These are phyloP conservation scores for Phlyctochytrium arcticum DNA, from an alignment of 192 early-diverging fungal species.

Conservation along the genomic window DNA sequence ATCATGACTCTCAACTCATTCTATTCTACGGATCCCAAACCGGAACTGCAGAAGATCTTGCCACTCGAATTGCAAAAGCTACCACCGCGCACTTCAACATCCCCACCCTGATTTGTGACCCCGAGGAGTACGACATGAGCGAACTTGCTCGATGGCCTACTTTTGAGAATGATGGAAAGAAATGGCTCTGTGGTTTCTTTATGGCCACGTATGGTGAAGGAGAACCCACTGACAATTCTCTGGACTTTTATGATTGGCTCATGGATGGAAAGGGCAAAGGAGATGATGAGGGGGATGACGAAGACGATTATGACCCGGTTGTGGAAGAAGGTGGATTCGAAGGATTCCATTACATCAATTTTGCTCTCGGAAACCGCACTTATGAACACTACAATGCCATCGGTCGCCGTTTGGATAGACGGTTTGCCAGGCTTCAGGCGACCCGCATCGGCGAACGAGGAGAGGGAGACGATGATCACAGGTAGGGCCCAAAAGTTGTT, in stretches of 20 bases:
- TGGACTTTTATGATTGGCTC: constrained; percentile 88
- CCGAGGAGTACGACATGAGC: constrained; percentile 90
- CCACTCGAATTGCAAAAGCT: constrained; percentile 84
- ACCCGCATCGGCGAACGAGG: constrained; percentile 71
- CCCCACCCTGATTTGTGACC: constrained; percentile 73
- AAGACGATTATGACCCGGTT: constrained; percentile 54
- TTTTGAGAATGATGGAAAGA: constrained; percentile 33
- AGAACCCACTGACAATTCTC: constrained; percentile 96
- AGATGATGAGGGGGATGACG: constrained; percentile 56
- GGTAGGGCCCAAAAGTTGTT: constrained; percentile 17
- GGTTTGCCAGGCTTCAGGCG: constrained; percentile 70
- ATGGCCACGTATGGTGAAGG: constrained; percentile 97
- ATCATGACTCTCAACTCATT: constrained; percentile 53
- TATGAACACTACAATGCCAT: constrained; percentile 91
- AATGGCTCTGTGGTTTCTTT: constrained; percentile 77
- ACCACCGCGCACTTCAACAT: constrained; percentile 68
- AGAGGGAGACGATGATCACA: constrained; percentile 95
- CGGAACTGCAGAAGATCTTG: constrained; percentile 98
- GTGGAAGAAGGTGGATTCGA: constrained; percentile 36
- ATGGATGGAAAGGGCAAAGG: constrained; percentile 68
- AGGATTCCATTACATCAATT: constrained; percentile 65
- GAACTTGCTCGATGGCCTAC: constrained; percentile 70
- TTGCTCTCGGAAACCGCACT: constrained; percentile 86
- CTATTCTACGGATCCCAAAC: constrained; percentile 98
- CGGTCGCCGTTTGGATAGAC: constrained; percentile 62